A percentile compares a stretch with the other conserved stretches of the same genome.
These are phyloP conservation scores for Fragaria iinumae DNA, from an alignment of 306 rosid genomes.

Conservation along the genomic window DNA sequence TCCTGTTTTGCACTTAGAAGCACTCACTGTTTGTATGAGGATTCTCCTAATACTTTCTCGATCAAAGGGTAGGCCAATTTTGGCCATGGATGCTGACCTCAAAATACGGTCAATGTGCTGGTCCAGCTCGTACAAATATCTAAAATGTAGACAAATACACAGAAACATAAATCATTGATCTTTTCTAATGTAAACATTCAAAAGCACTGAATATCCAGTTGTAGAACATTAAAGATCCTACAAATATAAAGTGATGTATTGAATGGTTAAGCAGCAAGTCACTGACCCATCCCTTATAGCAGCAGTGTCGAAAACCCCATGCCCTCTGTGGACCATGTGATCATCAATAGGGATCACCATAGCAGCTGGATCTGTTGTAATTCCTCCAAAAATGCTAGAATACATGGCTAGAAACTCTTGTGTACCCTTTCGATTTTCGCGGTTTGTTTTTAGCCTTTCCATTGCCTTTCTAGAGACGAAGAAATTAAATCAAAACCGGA, in stretches of 20 bases:
- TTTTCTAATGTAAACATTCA: background rate
- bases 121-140: slow-evolving; percentile 80
- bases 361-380: slow-evolving; percentile 71
- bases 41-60: slow-evolving; percentile 53
- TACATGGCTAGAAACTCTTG: slow-evolving; percentile 84
- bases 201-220: background rate
- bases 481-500: background rate
- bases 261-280: background rate
- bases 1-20: slow-evolving; percentile 80
- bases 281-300: slow-evolving; percentile 83
- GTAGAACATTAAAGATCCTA: background rate
- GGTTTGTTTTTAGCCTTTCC: slow-evolving; percentile 47
- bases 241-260: background rate
- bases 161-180: background rate
- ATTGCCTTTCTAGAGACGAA: slow-evolving; percentile 40
- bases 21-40: slow-evolving; percentile 79
- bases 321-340: slow-evolving; percentile 97
- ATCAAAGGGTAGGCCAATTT: slow-evolving; percentile 60
- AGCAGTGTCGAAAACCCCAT: slow-evolving; percentile 93
- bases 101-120: slow-evolving; percentile 83
- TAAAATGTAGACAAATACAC: slow-evolving; percentile 26
- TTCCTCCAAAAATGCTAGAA: slow-evolving; percentile 83
- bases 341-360: slow-evolving; percentile 93
- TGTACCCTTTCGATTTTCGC: slow-evolving; percentile 49
- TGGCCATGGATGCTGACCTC: slow-evolving; percentile 70